A percentile compares a stretch with the other conserved stretches of the same genome.
Evolutionary conservation across 2,329 filamentous ascomycete genomes (phyloP).

Genomic region (Trichophyton benhamiae): DNA sequence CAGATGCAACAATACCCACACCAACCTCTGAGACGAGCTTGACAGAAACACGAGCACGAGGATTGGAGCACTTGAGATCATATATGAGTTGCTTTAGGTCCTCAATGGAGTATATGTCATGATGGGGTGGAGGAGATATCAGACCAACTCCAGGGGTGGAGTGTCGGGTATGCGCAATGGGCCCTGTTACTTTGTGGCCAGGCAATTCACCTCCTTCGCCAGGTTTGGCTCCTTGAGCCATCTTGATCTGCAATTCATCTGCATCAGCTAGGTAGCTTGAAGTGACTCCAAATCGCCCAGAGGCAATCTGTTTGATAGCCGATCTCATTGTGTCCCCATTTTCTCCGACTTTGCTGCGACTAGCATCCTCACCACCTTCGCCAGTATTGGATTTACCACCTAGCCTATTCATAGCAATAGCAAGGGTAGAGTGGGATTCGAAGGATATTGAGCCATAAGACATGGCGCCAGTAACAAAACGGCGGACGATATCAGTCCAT

Average conservation of each 20-base stretch:
- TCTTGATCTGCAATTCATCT: slow-evolving; percentile 97
- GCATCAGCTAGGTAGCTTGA: slow-evolving; percentile 89
- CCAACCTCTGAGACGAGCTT: slow-evolving; percentile 97
- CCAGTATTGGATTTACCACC: slow-evolving; percentile 97
- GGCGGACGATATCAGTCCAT: slow-evolving; percentile 93
- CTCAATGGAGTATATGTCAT: slow-evolving; percentile 98
- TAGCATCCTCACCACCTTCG: slow-evolving; percentile 90
- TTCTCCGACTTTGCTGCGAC: slow-evolving; percentile 71
- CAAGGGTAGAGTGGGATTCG: slow-evolving; percentile 92
- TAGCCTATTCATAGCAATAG: slow-evolving; percentile 91
- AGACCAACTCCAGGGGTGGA: slow-evolving; percentile 92
- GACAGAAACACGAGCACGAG: slow-evolving; percentile 80
- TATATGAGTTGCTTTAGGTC: slow-evolving; percentile 97
- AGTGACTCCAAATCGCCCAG: slow-evolving; percentile 90
- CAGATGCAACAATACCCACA: slow-evolving; percentile 92
- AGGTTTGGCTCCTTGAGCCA: slow-evolving; percentile 96
- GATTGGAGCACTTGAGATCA: slow-evolving; percentile 92
- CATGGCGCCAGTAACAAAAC: slow-evolving; percentile 96
- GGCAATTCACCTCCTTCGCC: slow-evolving; percentile 95
- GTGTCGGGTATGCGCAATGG: slow-evolving; percentile 87
- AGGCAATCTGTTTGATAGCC: slow-evolving; percentile 94
- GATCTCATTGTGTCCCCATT: slow-evolving; percentile 96
- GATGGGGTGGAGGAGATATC: slow-evolving; percentile 89
- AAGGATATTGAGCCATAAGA: slow-evolving; percentile 97
- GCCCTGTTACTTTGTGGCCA: slow-evolving; percentile 89